Conservation (phyloP, 1,284 basidiomycete genomes). For the Leccinum fallax region DNA sequence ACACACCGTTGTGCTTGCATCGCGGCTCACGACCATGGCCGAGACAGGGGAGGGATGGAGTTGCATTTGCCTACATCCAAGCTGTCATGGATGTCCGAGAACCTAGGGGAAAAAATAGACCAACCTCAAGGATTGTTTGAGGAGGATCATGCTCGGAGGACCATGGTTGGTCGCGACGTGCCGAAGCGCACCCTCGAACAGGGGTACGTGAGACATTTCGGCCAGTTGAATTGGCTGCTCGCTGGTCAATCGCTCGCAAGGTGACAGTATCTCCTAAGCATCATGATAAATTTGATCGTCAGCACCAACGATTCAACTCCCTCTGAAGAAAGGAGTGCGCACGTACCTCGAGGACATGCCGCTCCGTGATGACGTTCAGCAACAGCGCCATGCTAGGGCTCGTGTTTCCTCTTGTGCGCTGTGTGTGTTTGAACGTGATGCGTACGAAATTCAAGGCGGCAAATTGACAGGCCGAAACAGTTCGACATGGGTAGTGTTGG, state of each 20-base stretch:
- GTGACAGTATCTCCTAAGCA: conserved; percentile 22
- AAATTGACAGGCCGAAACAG: conserved; percentile 21
- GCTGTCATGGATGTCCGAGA: neutral
- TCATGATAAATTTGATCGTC: neutral
- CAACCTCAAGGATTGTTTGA: conserved; percentile 30
- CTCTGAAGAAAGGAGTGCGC: neutral
- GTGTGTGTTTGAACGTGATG: conserved; percentile 40
- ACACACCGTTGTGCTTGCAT: conserved; percentile 18
- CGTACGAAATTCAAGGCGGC: conserved; percentile 31
- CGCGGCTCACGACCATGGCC: conserved; percentile 27
- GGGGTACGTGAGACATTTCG: conserved; percentile 24
- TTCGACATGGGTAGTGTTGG: conserved; percentile 12
- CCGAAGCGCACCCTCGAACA: conserved; percentile 22
- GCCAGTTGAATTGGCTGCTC: conserved; percentile 14
- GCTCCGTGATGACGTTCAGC: conserved; percentile 13
- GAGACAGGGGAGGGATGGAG: conserved; percentile 12
- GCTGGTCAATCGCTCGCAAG: conserved; percentile 16
- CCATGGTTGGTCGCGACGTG: conserved; percentile 15
- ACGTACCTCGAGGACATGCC: conserved; percentile 24
- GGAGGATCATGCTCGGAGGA: conserved; percentile 25
- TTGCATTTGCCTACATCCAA: conserved; percentile 27
- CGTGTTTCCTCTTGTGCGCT: conserved; percentile 31
- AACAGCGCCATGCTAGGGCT: conserved; percentile 33
- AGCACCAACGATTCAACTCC: neutral
- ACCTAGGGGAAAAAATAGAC: neutral